A percentile compares a stretch with the other conserved stretches of the same genome.
These are phyloP conservation scores for Beauveria asiatica DNA, from an alignment of 2,329 filamentous ascomycete species.

Conservation along the genomic window DNA sequence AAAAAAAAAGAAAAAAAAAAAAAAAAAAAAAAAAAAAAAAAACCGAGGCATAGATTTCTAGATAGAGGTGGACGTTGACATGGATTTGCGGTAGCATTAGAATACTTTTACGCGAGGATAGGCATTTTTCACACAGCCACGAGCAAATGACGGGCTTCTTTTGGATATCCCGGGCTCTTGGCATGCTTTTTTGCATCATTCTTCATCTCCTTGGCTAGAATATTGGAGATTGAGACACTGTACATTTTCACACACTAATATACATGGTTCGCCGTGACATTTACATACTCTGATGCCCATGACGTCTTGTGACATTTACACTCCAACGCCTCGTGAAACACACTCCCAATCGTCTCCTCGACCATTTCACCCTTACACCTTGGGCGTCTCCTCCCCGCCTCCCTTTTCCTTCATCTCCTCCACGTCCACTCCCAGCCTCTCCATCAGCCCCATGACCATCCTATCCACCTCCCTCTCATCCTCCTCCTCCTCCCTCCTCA, in stretches of 20 bases:
- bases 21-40: neutral
- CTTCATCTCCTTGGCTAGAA: neutral
- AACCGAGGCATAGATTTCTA: neutral
- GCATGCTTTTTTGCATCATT: neutral
- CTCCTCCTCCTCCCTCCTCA: constrained; percentile 37
- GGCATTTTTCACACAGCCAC: neutral
- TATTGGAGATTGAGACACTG: neutral
- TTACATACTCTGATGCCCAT: neutral
- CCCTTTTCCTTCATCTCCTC: constrained; percentile 13
- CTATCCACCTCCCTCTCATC: constrained; percentile 54
- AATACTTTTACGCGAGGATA: neutral
- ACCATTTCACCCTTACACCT: neutral
- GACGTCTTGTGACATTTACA: too few relatives aligned
- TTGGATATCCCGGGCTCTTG: neutral
- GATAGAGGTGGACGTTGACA: neutral
- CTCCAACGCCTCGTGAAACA: too few relatives aligned
- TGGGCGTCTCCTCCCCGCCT: constrained; percentile 7
- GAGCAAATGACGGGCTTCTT: neutral
- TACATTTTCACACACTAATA: constrained; percentile 9
- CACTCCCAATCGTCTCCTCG: neutral
- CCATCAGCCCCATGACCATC: constrained; percentile 51
- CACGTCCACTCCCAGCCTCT: constrained; percentile 33
- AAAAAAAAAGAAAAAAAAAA: neutral
- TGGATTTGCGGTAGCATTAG: neutral
- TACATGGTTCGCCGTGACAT: neutral